Evolutionary conservation across 768 basidiomycete genomes (phyloP).

Genomic region (Tricholoma terreum): DNA sequence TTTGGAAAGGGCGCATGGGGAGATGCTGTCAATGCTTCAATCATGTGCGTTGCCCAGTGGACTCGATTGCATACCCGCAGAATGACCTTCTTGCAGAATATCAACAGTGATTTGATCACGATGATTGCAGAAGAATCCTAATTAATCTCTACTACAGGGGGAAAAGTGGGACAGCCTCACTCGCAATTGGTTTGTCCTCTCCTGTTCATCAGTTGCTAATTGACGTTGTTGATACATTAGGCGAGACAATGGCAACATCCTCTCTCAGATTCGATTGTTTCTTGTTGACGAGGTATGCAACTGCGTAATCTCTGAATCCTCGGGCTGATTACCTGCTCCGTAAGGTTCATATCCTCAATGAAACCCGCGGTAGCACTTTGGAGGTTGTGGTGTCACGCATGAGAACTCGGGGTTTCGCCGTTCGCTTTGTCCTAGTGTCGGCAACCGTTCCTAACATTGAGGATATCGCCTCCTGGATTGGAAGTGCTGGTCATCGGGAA

Average conservation of each 20-base stretch:
- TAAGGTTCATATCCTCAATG: constrained; percentile 91
- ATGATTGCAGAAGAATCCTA: neutral
- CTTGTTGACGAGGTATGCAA: constrained; percentile 82
- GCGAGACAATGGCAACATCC: constrained; percentile 60
- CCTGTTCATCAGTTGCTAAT: neutral
- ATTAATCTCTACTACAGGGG: constrained; percentile 44
- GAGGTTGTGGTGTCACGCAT: constrained; percentile 96
- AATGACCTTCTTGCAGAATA: constrained; percentile 42
- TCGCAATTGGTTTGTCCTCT: constrained; percentile 61
- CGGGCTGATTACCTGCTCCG: neutral
- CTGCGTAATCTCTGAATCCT: neutral
- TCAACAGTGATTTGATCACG: constrained; percentile 59
- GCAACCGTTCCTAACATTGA: constrained; percentile 93
- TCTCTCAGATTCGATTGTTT: constrained; percentile 74
- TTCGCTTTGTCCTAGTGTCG: constrained; percentile 87
- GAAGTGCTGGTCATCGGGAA: constrained; percentile 33
- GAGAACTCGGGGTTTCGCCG: constrained; percentile 66
- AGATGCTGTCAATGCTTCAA: constrained; percentile 68
- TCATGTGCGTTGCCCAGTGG: constrained; percentile 57
- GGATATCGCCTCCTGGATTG: constrained; percentile 90
- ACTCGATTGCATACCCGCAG: neutral
- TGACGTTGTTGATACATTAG: constrained; percentile 28
- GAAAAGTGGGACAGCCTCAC: constrained; percentile 98
- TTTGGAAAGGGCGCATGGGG: constrained; percentile 67
- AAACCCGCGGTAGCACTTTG: constrained; percentile 84